Evolutionary conservation across 495 filamentous ascomycete species (phyloP).

Genomic region (Penicillium nucicola): DNA sequence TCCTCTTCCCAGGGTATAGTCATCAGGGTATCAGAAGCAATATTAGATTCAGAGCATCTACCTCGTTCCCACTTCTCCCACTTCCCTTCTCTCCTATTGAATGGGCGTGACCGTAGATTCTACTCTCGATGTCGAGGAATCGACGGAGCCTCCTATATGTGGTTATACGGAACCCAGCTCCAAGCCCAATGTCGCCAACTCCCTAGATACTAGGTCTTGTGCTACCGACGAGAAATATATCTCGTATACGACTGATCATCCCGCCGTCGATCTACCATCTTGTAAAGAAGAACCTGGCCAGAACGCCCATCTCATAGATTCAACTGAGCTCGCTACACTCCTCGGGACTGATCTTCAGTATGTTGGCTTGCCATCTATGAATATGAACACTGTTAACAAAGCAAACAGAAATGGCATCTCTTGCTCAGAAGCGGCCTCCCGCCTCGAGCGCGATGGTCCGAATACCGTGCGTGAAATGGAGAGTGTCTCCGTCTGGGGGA

Average conservation of each 20-base stretch:
- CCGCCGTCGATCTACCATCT: neutral
- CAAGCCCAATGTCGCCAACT: constrained; percentile 16
- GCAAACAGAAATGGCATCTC: constrained; percentile 53
- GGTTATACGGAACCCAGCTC: constrained; percentile 23
- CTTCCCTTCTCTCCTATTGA: constrained; percentile 28
- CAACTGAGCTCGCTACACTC: constrained; percentile 19
- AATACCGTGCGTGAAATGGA: constrained; percentile 58
- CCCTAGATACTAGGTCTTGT: constrained; percentile 15
- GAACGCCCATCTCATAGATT: constrained; percentile 29
- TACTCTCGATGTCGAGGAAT: constrained; percentile 41
- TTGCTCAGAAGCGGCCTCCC: constrained; percentile 47
- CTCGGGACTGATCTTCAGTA: constrained; percentile 32
- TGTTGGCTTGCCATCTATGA: neutral
- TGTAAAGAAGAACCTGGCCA: constrained; percentile 1
- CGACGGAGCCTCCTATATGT: constrained; percentile 46
- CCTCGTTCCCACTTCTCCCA: neutral
- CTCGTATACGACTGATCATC: neutral
- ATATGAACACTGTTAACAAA: neutral
- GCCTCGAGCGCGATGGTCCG: constrained; percentile 53
- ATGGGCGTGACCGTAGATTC: constrained; percentile 37
- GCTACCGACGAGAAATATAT: constrained; percentile 7
- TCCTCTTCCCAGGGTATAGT: neutral
- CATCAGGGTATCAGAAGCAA: neutral
- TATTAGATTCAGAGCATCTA: neutral
- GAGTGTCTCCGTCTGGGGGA: constrained; percentile 53